Base-by-base conservation (phyloP, 345 rosid species). In the Brassica carinata region DNA sequence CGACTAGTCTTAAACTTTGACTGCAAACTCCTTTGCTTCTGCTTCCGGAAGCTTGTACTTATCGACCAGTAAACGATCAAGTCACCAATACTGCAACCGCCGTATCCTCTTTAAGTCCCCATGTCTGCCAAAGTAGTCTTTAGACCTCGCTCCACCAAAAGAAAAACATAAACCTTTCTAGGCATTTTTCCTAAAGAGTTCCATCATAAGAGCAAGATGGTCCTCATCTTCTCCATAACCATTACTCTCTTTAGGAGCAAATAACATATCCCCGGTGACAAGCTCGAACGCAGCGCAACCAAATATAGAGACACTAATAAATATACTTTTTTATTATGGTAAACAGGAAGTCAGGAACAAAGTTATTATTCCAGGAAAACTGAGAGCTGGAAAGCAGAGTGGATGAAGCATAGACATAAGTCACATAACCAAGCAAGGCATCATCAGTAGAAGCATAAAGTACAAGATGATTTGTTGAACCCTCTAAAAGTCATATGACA, bases 201-300 rank as follows among this genome's bases (percentile, higher is more conserved):
- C 26, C 26, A 23, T 23, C 26, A 23, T 23, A 23, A 23, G 26
- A 87, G 48, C 99, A 71, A 95, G 98, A 82, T 93, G 99, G 79
- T 96, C 99, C 98, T 96, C 98, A 27, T 96, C 98, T 81, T 96
- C 99, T 8, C 91, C 77, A 70, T 76, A 94, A 79, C 91, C 97
- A 71, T 92, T 86, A 63, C 97, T 95, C 8, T 71, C 87, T 82
- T 88, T 94, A 29, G 31, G 98, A 77, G 97, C 89, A 83, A 96
- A 92, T 83, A 96, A 38, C 97, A 92, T 91, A 77, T 94, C 98
- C 26, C 98, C 99, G 0, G 98, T 93, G 29, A 94, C 97, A 72
- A 96, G 97, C 87, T 96, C 98, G 43, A 94, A 94, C 36, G 99
- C 97, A 2, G 90, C 92, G 87, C 99, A 96, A 81, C 90, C 99